Evolutionary conservation across 2,329 filamentous ascomycete species (phyloP).

Genomic region (Sporothrix pseudoabietina): DNA sequence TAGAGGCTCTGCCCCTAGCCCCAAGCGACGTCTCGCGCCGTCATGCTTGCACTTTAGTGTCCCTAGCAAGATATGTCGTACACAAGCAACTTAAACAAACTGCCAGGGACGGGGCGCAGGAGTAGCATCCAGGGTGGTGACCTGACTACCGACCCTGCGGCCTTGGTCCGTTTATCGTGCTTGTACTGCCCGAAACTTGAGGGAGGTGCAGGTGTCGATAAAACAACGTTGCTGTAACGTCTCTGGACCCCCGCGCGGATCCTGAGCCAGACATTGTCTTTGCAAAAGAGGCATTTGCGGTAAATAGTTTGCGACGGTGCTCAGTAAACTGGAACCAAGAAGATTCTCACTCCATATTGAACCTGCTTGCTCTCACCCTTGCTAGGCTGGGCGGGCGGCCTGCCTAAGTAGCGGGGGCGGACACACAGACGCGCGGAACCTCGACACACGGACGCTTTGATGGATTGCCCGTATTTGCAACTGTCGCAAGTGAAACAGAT

Average conservation of each 20-base stretch:
- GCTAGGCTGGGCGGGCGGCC: neutral
- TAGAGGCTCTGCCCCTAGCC: slow-evolving; percentile 3
- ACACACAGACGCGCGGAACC: slow-evolving; percentile 28
- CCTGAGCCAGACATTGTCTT: slow-evolving; percentile 13
- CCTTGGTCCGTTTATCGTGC: slow-evolving; percentile 17
- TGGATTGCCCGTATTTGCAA: slow-evolving; percentile 25
- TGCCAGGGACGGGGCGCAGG: neutral
- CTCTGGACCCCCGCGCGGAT: slow-evolving; percentile 25
- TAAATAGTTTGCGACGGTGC: neutral
- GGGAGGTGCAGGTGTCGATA: slow-evolving; percentile 17
- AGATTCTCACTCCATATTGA: slow-evolving; percentile 1
- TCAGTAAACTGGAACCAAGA: neutral
- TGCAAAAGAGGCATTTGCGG: slow-evolving; percentile 19
- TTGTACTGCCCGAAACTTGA: slow-evolving; percentile 19
- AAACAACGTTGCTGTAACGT: slow-evolving; percentile 24
- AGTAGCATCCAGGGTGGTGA: slow-evolving; percentile 13
- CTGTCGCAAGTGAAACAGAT: slow-evolving; percentile 32
- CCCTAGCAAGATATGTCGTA: neutral
- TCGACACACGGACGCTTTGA: slow-evolving; percentile 31
- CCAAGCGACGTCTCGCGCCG: neutral
- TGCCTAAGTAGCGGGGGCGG: slow-evolving; percentile 22
- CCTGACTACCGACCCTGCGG: neutral
- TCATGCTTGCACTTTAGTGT: neutral
- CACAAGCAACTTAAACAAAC: neutral
- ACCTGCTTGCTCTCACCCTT: neutral